Evolutionary conservation across 2,329 filamentous ascomycete species (phyloP), one percentile per base, ranked within the genome.

Genomic region (Fusarium verrucosum): DNA sequence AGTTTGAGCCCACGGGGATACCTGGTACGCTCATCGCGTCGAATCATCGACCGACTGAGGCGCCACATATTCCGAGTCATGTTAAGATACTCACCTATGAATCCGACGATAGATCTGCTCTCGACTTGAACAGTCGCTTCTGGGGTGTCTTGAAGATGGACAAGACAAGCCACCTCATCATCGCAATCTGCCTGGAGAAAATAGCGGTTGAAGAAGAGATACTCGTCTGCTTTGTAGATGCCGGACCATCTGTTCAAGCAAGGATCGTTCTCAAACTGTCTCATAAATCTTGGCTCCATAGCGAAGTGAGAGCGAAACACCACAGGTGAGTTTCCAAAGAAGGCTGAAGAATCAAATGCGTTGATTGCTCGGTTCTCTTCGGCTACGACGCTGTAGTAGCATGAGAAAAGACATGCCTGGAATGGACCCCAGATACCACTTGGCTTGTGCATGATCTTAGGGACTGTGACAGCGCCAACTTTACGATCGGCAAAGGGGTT

Each of bases 151-250:
- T 68, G 65, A 13, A 65, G 51, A 4, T n/a, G 10, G 25, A 69
- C 23, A 8, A 9, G 7, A 20, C 22, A 47, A 16, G 44, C 22
- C 1, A 13, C 17, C 7, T 40, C 22, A 4, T 17, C 17, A 7
- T 22, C 25, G 16, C 36, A 30, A 30, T 37, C 44, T 33, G 64
- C n/a, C 16, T 45, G 19, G 2, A 69, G 33, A 4, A 69, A 33
- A 26, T 58, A 60, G 0, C 45, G 50, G 10, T 52, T 58, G 4
- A 69, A 49, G 36, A 56, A 70, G 5, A 45, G 38, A 23, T 70
- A 40, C 10, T 69, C 68, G 2, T 61, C 67, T 10, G 42, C 50
- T 13, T 33, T 50, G 10, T 65, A 47, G 6, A 37, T 43, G 10
- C 65, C 68, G 7, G 20, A 26, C 22, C 20, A 42, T 6, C 40